These are phyloP conservation scores for Solanum pennellii DNA, from an alignment of 257 asterid species.

Conservation along the genomic window DNA sequence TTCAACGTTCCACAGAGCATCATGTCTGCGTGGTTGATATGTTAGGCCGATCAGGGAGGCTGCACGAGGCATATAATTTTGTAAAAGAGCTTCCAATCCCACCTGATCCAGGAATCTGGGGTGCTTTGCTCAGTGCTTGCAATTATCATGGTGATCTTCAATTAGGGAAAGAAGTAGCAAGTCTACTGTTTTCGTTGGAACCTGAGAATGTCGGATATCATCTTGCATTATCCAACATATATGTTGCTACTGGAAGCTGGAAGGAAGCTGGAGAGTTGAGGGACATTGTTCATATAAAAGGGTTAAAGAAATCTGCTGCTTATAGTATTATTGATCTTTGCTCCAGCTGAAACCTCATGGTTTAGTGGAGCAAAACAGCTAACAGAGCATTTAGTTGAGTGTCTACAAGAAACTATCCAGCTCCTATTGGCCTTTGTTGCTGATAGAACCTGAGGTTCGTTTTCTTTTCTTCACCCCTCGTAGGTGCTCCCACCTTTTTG, in stretches of 20 bases:
- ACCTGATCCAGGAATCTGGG: constrained; percentile 44
- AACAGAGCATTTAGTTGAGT: neutral
- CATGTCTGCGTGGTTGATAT: constrained; percentile 49
- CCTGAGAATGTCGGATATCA: constrained; percentile 57
- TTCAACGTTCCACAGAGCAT: constrained; percentile 37
- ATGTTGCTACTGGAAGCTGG: constrained; percentile 57
- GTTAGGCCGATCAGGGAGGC: constrained; percentile 50
- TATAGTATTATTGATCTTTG: constrained; percentile 37
- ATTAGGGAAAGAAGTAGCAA: constrained; percentile 49
- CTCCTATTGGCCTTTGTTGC: neutral
- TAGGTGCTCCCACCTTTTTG: neutral
- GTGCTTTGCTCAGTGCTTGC: constrained; percentile 58
- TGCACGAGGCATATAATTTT: constrained; percentile 34
- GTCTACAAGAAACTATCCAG: neutral
- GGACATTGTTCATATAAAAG: constrained; percentile 26
- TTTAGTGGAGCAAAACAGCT: neutral
- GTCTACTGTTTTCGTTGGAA: constrained; percentile 25
- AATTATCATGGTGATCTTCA: constrained; percentile 43
- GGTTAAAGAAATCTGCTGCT: constrained; percentile 39
- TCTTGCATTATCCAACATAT: constrained; percentile 40
- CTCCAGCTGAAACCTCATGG: neutral
- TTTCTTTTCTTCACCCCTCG: neutral
- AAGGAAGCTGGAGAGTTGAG: constrained; percentile 64
- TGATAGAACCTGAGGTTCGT: neutral
- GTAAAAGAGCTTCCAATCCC: constrained; percentile 17